phyloP scores from a whole-genome alignment of 306 rosid species.

The Hylodesmum podocarpum region DNA sequence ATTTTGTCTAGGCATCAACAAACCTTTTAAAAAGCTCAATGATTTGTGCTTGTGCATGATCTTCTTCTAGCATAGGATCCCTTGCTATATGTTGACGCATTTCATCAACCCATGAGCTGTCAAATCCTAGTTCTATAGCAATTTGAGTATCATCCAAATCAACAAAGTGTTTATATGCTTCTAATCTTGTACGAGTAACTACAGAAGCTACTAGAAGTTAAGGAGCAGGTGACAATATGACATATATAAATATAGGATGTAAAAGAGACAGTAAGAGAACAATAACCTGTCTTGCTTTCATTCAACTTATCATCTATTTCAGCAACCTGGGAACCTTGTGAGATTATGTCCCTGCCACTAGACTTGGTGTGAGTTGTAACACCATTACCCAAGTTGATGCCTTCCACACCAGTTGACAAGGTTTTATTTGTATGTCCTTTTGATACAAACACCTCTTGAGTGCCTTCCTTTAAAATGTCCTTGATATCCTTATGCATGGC shows the following conservation, averaged over 20 bases:
- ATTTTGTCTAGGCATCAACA: background rate
- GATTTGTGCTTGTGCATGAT: background rate
- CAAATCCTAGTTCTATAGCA: constrained; percentile 15
- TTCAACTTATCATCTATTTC: background rate
- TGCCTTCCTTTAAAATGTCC: too few species aligned
- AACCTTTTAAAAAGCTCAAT: background rate
- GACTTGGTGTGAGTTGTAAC: background rate
- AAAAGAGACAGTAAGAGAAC: too few species aligned
- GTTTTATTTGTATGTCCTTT: background rate
- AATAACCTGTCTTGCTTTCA: background rate
- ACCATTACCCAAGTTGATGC: background rate
- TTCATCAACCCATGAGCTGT: constrained; percentile 22
- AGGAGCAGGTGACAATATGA: background rate
- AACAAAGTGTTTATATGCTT: background rate
- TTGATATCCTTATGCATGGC: too few species aligned
- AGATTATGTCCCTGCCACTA: background rate
- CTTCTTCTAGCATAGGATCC: background rate
- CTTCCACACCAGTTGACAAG: background rate
- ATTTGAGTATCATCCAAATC: constrained; percentile 25
- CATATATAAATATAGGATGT: too few species aligned
- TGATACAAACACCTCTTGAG: background rate
- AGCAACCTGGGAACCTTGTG: background rate
- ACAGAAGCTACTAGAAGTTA: background rate
- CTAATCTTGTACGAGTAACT: background rate
- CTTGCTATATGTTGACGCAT: background rate